These are phyloP conservation scores for Suillus plorans DNA, from an alignment of 768 basidiomycete species.

Conservation along the genomic window DNA sequence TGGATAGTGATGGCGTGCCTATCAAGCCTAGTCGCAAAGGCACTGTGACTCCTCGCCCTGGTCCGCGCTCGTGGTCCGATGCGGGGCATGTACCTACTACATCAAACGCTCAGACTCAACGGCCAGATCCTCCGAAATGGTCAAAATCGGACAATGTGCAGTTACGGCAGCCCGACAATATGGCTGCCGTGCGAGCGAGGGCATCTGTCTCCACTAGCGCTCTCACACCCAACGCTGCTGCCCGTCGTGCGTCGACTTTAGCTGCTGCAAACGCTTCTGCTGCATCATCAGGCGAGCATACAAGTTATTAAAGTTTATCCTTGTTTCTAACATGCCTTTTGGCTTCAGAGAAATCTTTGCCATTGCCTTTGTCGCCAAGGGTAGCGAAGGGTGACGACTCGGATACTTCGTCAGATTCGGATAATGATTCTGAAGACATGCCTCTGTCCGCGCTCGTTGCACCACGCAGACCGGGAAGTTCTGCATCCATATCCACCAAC, in stretches of 20 bases:
- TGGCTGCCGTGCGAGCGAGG: conserved; percentile 31
- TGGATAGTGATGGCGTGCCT: conserved; percentile 34
- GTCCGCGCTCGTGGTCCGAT: conserved; percentile 17
- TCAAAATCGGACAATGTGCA: conserved; percentile 33
- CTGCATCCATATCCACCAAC: conserved; percentile 38
- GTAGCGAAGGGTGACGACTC: conserved; percentile 17
- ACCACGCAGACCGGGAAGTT: conserved; percentile 68
- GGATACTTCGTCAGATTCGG: conserved; percentile 29
- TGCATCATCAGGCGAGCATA: conserved; percentile 29
- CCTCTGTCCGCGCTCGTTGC: conserved; percentile 63
- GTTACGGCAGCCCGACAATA: conserved; percentile 8
- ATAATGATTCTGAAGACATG: conserved; percentile 54
- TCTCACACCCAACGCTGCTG: conserved; percentile 48
- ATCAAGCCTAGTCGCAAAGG: conserved; percentile 35
- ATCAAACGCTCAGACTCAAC: conserved; percentile 2
- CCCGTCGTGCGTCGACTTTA: conserved; percentile 47
- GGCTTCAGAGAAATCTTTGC: neutral
- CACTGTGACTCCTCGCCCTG: conserved; percentile 31
- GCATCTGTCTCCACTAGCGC: conserved; percentile 64
- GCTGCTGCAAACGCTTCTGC: conserved; percentile 32
- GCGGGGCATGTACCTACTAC: conserved; percentile 14
- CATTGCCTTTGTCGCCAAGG: conserved; percentile 7
- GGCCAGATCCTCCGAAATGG: conserved; percentile 10
- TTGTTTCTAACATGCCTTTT: neutral
- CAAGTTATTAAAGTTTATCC: neutral